Evolutionary conservation across 352 stramenopile species (phyloP).

Genomic region (Pythium insidiosum): DNA sequence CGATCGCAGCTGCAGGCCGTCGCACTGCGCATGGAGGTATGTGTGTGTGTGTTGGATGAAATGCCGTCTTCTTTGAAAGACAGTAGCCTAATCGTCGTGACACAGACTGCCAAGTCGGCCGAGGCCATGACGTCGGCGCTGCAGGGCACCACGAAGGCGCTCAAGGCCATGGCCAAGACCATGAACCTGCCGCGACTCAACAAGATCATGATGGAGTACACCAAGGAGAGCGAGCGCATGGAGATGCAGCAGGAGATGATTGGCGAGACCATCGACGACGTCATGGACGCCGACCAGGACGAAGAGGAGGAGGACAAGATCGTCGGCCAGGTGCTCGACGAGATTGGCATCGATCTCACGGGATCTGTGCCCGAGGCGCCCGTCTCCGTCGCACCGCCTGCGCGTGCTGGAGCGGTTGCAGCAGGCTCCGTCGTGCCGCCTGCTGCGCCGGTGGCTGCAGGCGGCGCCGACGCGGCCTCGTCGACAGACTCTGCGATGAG

Average conservation of each 20-base stretch:
- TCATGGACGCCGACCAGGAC: constrained; percentile 92
- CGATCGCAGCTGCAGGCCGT: constrained; percentile 94
- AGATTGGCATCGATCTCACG: constrained; percentile 94
- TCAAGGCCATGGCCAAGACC: constrained; percentile 88
- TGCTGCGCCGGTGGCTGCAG: constrained; percentile 46
- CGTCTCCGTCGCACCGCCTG: constrained; percentile 29
- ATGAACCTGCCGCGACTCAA: constrained; percentile 95
- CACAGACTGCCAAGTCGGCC: constrained; percentile 95
- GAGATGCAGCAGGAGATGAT: constrained; percentile 98
- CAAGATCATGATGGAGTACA: constrained; percentile 99
- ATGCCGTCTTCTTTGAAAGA: too few relatives aligned
- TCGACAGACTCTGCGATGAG: constrained; percentile 78
- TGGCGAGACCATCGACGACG: constrained; percentile 96
- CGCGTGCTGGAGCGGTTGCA: constrained; percentile 33
- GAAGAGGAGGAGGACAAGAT: constrained; percentile 96
- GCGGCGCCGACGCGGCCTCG: constrained; percentile 9
- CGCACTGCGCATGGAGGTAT: constrained; percentile 83
- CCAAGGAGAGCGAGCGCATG: constrained; percentile 96
- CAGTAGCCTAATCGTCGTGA: not conserved
- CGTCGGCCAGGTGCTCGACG: constrained; percentile 95
- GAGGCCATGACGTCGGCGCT: constrained; percentile 92
- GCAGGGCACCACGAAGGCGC: constrained; percentile 74
- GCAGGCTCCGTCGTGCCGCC: constrained; percentile 32
- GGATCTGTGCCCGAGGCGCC: constrained; percentile 89
- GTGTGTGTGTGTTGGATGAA: constrained; percentile 5